These are phyloP conservation scores for Penicillium sp. DNA, from an alignment of 2,329 filamentous ascomycete species.

Conservation along the genomic window DNA sequence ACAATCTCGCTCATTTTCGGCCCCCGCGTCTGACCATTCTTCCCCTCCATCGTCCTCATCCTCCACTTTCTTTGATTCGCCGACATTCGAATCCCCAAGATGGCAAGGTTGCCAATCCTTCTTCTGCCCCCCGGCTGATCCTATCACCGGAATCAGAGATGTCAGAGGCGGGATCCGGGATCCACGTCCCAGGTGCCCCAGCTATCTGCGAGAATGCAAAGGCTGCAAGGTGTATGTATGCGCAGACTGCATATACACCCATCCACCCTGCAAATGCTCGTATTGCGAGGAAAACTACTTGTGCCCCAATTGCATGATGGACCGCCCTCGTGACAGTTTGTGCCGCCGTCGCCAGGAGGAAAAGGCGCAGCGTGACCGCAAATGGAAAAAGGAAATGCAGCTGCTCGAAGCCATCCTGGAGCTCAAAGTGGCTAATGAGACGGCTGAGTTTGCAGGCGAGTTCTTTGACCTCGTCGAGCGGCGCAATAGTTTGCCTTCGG, in stretches of 20 bases:
- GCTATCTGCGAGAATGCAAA: conserved; percentile 38
- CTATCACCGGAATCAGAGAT: conserved; percentile 4
- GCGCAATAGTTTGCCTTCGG: conserved; percentile 1
- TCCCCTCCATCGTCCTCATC: conserved; percentile 36
- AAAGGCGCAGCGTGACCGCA: conserved; percentile 31
- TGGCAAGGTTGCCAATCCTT: conserved; percentile 45
- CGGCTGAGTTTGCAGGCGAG: conserved; percentile 35
- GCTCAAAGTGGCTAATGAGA: conserved; percentile 36
- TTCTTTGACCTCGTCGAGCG: conserved; percentile 30
- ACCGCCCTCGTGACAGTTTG: conserved; percentile 33
- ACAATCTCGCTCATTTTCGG: conserved; percentile 32
- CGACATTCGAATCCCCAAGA: conserved; percentile 26
- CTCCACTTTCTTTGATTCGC: conserved; percentile 32
- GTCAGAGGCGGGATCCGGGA: conserved; percentile 33
- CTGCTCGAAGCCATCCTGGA: conserved; percentile 35
- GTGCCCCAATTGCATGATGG: conserved; percentile 38
- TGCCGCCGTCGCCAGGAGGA: conserved; percentile 36
- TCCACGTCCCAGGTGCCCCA: conserved; percentile 39
- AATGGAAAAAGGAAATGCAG: conserved; percentile 36
- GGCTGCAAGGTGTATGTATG: conserved; percentile 41
- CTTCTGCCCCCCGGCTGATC: conserved; percentile 33
- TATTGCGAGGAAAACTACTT: conserved; percentile 39
- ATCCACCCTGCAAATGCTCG: conserved; percentile 39
- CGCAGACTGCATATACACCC: conserved; percentile 34
- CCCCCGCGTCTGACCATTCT: conserved; percentile 35